Evolutionary conservation across 2,329 filamentous ascomycete species (phyloP).

Genomic region (Chaetomium sp.): DNA sequence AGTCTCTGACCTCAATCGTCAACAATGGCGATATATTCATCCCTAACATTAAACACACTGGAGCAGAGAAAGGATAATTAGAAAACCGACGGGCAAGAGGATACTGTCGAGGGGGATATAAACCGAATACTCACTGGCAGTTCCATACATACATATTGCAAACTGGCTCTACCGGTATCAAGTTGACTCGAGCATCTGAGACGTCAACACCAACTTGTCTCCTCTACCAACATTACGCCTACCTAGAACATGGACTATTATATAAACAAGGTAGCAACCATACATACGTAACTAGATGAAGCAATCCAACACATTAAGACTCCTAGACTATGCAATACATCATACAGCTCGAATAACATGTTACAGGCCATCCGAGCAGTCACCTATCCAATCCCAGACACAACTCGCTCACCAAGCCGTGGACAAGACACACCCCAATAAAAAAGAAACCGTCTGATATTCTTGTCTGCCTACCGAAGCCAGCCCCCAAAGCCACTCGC

Average conservation of each 20-base stretch:
- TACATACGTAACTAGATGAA: not conserved
- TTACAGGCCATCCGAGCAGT: not conserved
- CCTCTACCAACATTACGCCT: not conserved
- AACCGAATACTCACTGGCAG: not conserved
- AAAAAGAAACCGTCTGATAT: constrained; percentile 10
- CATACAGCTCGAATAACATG: not conserved
- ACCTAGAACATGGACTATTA: not conserved
- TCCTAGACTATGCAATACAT: not conserved
- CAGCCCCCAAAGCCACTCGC: not conserved
- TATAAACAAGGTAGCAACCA: not conserved
- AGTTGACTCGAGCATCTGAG: not conserved
- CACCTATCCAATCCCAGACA: not conserved
- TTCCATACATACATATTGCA: not conserved
- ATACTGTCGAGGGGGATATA: not conserved
- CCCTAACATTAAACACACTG: no score
- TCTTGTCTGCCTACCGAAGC: constrained; percentile 1
- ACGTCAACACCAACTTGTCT: not conserved
- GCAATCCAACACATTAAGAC: not conserved
- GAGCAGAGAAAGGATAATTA: not conserved
- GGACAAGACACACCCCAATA: not conserved
- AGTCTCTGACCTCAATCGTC: no score
- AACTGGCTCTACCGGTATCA: no score
- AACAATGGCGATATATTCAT: no score
- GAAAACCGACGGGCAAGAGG: not conserved
- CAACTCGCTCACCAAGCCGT: not conserved